These are phyloP conservation scores for Chlorencoelia australis DNA, from an alignment of 2,329 filamentous ascomycete species.

Conservation along the genomic window DNA sequence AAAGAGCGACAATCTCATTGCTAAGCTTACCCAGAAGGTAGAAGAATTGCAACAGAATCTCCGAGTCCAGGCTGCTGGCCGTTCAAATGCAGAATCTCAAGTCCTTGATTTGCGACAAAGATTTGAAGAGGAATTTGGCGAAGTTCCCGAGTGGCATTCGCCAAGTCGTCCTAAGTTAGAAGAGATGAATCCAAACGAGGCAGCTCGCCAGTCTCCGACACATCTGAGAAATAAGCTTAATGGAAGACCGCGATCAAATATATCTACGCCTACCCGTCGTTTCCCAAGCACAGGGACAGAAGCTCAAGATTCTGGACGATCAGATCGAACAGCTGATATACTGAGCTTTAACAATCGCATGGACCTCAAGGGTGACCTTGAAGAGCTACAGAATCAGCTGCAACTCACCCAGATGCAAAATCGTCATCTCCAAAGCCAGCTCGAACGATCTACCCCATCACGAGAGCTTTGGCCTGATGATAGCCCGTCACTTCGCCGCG, in stretches of 20 bases:
- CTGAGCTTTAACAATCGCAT: constrained; percentile 77
- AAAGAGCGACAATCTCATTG: constrained; percentile 49
- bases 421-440: constrained; percentile 77
- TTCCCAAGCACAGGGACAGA: constrained; percentile 54
- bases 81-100: constrained; percentile 73
- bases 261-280: constrained; percentile 68
- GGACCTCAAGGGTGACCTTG: constrained; percentile 83
- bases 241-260: constrained; percentile 55
- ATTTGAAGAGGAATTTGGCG: constrained; percentile 60
- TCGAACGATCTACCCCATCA: constrained; percentile 57
- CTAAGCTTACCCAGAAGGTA: constrained; percentile 76
- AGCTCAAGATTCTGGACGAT: constrained; percentile 64
- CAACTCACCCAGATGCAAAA: constrained; percentile 95
- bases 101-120: constrained; percentile 66
- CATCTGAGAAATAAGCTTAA: constrained; percentile 48
- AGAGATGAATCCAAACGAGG: constrained; percentile 79
- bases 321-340: constrained; percentile 77
- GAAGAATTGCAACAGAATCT: constrained; percentile 85
- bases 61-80: constrained; percentile 70
- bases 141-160: constrained; percentile 49
- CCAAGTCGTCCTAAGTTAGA: constrained; percentile 68
- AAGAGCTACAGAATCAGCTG: constrained; percentile 87
- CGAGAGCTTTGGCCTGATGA: constrained; percentile 59
- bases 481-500: constrained; percentile 67
- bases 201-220: constrained; percentile 65